Conservation (phyloP, 2,329 filamentous ascomycete species). For the Colletotrichum sp. region DNA sequence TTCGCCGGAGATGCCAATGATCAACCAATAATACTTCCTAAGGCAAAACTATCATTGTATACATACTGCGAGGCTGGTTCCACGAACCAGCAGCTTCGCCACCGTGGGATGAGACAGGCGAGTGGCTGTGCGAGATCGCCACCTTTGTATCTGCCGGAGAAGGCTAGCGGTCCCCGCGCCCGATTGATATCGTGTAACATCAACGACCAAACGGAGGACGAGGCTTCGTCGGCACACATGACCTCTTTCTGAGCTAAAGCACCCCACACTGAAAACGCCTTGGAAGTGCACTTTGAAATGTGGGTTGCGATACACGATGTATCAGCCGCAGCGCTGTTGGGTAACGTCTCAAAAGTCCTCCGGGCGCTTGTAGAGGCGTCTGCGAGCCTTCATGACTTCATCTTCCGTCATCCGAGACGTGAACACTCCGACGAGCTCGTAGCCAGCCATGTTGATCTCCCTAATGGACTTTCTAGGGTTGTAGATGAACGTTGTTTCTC, state of each 20-base stretch:
- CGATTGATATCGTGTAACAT: background rate
- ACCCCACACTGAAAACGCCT: background rate
- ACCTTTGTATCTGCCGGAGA: background rate
- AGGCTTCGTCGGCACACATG: background rate
- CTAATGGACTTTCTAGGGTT: background rate
- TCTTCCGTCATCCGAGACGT: background rate
- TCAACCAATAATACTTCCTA: background rate
- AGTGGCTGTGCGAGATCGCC: background rate
- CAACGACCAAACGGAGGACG: background rate
- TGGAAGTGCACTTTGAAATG: background rate
- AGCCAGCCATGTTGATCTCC: background rate
- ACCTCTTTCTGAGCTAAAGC: background rate
- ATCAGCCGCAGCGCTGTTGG: background rate
- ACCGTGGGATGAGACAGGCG: background rate
- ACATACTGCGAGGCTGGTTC: background rate
- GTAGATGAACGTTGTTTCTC: background rate
- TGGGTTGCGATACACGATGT: background rate
- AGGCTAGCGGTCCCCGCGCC: background rate
- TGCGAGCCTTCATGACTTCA: background rate
- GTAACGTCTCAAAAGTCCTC: background rate
- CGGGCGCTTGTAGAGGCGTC: background rate
- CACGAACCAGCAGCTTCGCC: background rate
- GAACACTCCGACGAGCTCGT: background rate
- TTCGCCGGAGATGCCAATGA: background rate
- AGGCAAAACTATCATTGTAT: background rate